These are phyloP conservation scores for Starmerella stigmatis DNA, from an alignment of 805 yeast species.

Conservation along the genomic window DNA sequence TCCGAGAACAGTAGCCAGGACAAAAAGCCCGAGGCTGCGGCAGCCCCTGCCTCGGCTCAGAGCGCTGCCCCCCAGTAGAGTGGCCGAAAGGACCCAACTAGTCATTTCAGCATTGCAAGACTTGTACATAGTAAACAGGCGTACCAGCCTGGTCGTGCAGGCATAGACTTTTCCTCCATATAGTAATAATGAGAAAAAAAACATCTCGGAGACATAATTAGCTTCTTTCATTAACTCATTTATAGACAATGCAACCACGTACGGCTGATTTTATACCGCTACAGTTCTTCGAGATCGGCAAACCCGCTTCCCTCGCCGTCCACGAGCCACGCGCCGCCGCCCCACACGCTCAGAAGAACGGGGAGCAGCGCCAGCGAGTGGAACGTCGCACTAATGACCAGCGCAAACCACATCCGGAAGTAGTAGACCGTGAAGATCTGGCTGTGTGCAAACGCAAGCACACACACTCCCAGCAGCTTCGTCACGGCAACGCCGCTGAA, in stretches of 20 bases:
- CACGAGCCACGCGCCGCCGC: conserved; percentile 45
- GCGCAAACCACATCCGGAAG: conserved; percentile 86
- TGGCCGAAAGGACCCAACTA: no score
- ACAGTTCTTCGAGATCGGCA: conserved; percentile 24
- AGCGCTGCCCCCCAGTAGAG: no score
- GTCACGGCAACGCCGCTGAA: conserved; percentile 85
- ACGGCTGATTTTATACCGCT: background rate
- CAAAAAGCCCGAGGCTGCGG: no score
- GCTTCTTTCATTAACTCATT: background rate
- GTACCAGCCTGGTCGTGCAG: no score
- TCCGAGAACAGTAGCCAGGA: no score
- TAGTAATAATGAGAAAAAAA: no score
- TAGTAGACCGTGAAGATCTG: conserved; percentile 85
- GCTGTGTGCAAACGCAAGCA: conserved; percentile 76
- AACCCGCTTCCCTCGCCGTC: conserved; percentile 29
- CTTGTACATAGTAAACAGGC: no score
- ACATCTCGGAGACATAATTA: no score
- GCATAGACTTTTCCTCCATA: no score
- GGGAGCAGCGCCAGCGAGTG: conserved; percentile 79
- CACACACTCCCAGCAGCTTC: conserved; percentile 76
- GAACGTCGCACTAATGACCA: conserved; percentile 63
- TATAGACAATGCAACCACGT: no score
- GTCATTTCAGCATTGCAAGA: no score
- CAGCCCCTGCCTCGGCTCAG: no score
- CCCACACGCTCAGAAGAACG: conserved; percentile 51